Evolutionary conservation across 1,284 basidiomycete genomes (phyloP).

Genomic region (Cutaneotrichosporon sp.): DNA sequence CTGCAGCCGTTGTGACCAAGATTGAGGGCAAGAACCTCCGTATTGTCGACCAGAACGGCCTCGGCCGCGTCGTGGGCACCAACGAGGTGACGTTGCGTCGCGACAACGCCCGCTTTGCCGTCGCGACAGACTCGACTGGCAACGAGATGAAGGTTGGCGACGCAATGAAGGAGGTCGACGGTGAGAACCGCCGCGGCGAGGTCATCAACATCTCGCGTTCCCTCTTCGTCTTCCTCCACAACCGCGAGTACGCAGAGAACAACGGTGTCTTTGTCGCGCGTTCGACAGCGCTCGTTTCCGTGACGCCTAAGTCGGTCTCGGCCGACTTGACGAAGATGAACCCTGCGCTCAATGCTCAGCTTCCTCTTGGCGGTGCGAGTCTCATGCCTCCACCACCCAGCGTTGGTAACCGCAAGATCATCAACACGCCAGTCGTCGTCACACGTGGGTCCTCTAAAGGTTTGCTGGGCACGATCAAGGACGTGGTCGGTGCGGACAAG

Average conservation of each 20-base stretch:
- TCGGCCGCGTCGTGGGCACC: slow-evolving; percentile 83
- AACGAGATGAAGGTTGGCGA: slow-evolving; percentile 72
- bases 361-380: slow-evolving; percentile 53
- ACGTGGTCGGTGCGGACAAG: slow-evolving; percentile 75
- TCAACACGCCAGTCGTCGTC: slow-evolving; percentile 77
- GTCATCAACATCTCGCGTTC: slow-evolving; percentile 95
- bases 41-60: slow-evolving; percentile 90
- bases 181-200: slow-evolving; percentile 86
- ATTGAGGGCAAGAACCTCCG: slow-evolving; percentile 94
- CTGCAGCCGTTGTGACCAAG: slow-evolving; percentile 95
- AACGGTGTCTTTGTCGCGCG: slow-evolving; percentile 85
- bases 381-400: slow-evolving; percentile 58
- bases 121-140: slow-evolving; percentile 86
- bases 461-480: slow-evolving; percentile 88
- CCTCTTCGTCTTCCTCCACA: slow-evolving; percentile 90
- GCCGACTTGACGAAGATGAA: slow-evolving; percentile 95
- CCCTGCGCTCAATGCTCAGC: slow-evolving; percentile 62
- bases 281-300: slow-evolving; percentile 70
- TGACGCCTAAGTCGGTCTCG: slow-evolving; percentile 72
- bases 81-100: slow-evolving; percentile 91
- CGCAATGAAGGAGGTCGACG: slow-evolving; percentile 89
- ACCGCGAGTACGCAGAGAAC: slow-evolving; percentile 85
- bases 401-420: slow-evolving; percentile 69
- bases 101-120: slow-evolving; percentile 71
- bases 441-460: slow-evolving; percentile 89